These are phyloP conservation scores for Violaceomyces palustris DNA, from an alignment of 1,284 basidiomycete species.

Conservation along the genomic window DNA sequence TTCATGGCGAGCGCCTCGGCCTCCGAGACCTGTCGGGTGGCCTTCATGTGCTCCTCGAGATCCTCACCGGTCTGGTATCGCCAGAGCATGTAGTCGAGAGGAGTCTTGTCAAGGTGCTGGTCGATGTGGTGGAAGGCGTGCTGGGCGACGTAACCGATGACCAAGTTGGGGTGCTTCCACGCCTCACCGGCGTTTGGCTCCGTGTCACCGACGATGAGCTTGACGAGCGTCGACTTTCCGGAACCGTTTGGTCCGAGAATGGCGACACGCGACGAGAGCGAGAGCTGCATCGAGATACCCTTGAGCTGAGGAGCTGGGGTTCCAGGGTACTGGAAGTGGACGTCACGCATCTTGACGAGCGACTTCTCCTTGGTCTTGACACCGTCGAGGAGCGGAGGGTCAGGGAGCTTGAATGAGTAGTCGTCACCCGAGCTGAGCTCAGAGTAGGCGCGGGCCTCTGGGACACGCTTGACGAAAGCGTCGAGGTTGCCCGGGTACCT, in stretches of 20 bases:
- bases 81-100: constrained; percentile 54
- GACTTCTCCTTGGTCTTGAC: constrained; percentile 54
- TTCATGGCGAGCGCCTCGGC: constrained; percentile 49
- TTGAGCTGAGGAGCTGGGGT: constrained; percentile 50
- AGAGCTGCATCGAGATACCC: constrained; percentile 52
- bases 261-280: constrained; percentile 53
- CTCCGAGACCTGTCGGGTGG: constrained; percentile 36
- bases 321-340: constrained; percentile 51
- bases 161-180: constrained; percentile 54
- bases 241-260: constrained; percentile 53
- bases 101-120: constrained; percentile 53
- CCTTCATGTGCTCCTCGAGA: constrained; percentile 52
- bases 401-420: constrained; percentile 53
- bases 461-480: constrained; percentile 52
- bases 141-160: constrained; percentile 53
- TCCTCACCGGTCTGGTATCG: constrained; percentile 54
- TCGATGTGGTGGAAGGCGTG: constrained; percentile 54
- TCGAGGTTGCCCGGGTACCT: constrained; percentile 52
- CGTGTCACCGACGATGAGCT: constrained; percentile 52
- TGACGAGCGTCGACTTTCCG: constrained; percentile 52
- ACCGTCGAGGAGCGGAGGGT: constrained; percentile 52
- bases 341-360: constrained; percentile 53
- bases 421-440: constrained; percentile 52
- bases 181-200: constrained; percentile 50
- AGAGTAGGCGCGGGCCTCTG: constrained; percentile 50